Conservation (phyloP, 768 basidiomycete genomes). For the Panus rudis region DNA sequence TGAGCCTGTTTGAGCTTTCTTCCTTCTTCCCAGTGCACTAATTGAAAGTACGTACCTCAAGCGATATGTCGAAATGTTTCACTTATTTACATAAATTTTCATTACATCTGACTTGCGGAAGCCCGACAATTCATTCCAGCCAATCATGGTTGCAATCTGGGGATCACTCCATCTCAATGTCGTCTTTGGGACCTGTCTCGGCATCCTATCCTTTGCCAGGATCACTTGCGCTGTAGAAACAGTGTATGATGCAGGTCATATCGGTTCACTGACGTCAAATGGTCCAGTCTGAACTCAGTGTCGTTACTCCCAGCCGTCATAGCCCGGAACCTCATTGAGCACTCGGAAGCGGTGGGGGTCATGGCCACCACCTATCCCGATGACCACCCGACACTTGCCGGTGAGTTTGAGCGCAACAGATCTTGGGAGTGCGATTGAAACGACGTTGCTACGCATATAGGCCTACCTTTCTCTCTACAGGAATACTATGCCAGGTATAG, state of each 20-base stretch:
- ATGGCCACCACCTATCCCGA: slow-evolving; percentile 45
- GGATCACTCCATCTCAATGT: too few species aligned
- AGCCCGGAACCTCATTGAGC: slow-evolving; percentile 35
- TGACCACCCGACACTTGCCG: slow-evolving; percentile 32
- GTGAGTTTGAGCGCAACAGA: slow-evolving; percentile 17
- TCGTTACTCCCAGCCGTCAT: slow-evolving; percentile 29
- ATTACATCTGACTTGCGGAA: too few species aligned
- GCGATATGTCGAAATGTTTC: too few species aligned
- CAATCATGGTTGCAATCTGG: too few species aligned
- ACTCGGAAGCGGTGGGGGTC: slow-evolving; percentile 35
- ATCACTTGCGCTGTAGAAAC: slow-evolving; percentile 31
- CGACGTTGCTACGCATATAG: slow-evolving; percentile 19
- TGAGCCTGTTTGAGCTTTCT: too few species aligned
- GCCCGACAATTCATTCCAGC: too few species aligned
- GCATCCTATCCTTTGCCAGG: too few species aligned
- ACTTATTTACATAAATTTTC: too few species aligned
- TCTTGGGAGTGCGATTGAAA: neutral
- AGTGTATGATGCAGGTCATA: slow-evolving; percentile 42
- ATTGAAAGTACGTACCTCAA: too few species aligned
- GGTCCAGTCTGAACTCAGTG: slow-evolving; percentile 1
- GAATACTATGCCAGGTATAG: slow-evolving; percentile 44
- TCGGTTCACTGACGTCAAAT: neutral
- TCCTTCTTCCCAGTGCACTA: too few species aligned
- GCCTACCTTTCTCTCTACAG: slow-evolving; percentile 42
- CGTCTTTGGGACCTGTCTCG: too few species aligned